phyloP scores from a whole-genome alignment of 352 stramenopile genomes.

The Pythium phragmitis region DNA sequence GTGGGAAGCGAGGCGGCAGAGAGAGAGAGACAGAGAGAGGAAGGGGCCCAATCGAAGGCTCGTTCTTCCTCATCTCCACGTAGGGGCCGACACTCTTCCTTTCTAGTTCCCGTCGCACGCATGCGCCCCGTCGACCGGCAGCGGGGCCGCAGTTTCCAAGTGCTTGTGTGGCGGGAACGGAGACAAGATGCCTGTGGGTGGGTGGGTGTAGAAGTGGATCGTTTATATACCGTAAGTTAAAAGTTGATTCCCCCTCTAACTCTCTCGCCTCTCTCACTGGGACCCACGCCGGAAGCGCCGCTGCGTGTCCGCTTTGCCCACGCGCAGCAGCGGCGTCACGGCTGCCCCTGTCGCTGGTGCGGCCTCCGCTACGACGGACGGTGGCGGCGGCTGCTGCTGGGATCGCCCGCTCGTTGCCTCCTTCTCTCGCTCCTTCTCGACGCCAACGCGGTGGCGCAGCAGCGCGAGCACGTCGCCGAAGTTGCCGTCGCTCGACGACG shows the following conservation, averaged over 20 bases:
- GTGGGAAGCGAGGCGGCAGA: too few relatives aligned
- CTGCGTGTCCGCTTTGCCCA: conserved; percentile 46
- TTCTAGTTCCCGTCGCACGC: neutral
- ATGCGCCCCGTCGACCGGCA: conserved; percentile 13
- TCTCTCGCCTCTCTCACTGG: conserved; percentile 2
- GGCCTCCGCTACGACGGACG: neutral
- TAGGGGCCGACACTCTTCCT: too few relatives aligned
- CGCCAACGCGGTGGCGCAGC: conserved; percentile 43
- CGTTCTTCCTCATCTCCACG: neutral
- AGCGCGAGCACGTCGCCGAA: conserved; percentile 57
- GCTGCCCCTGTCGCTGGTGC: neutral
- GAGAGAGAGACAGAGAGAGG: conserved; percentile 7
- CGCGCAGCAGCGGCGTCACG: conserved; percentile 18
- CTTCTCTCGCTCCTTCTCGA: conserved; percentile 27
- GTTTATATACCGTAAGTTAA: conserved; percentile 15
- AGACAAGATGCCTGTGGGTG: neutral
- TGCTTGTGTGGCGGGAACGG: too few relatives aligned
- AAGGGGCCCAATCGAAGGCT: conserved; percentile 12
- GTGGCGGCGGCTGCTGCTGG: neutral
- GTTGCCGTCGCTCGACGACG: conserved; percentile 36
- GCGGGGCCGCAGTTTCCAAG: neutral
- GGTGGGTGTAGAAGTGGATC: conserved; percentile 1
- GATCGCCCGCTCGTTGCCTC: neutral
- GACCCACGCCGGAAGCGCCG: conserved; percentile 28
- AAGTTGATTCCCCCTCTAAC: neutral